A percentile compares a stretch with the other conserved stretches of the same genome.
These are phyloP conservation scores for Clavulina sp. DNA, from an alignment of 768 basidiomycete genomes.

Conservation along the genomic window DNA sequence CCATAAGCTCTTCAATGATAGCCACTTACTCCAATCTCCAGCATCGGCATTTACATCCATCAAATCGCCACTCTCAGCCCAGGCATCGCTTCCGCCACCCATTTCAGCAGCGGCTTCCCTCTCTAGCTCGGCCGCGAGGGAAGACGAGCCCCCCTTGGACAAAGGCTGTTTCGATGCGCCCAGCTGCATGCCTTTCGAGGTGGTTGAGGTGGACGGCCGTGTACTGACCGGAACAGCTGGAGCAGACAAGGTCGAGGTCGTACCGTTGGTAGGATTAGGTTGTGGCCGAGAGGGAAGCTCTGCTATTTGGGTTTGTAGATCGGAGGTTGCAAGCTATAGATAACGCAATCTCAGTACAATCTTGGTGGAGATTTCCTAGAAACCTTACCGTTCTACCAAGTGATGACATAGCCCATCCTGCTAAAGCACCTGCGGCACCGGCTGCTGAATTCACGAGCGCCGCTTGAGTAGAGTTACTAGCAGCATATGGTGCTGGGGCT, in stretches of 20 bases:
- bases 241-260: neutral
- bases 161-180: constrained; percentile 34
- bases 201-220: constrained; percentile 12
- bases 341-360: neutral
- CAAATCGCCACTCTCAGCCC: constrained; percentile 37
- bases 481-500: constrained; percentile 13
- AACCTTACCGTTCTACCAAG: constrained; percentile 55
- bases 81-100: constrained; percentile 15
- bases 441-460: constrained; percentile 70
- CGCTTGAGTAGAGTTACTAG: constrained; percentile 21
- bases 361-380: neutral
- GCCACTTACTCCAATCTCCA: constrained; percentile 77
- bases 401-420: constrained; percentile 92
- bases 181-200: constrained; percentile 49
- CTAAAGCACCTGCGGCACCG: constrained; percentile 79
- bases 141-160: constrained; percentile 17
- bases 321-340: constrained; percentile 46
- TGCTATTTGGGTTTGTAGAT: constrained; percentile 52
- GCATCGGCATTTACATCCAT: constrained; percentile 89
- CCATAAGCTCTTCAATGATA: neutral
- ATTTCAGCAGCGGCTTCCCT: constrained; percentile 33
- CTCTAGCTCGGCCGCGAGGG: constrained; percentile 36
- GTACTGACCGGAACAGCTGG: neutral
- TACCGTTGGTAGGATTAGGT: constrained; percentile 24
- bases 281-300: constrained; percentile 24